Evolutionary conservation across 768 basidiomycete species (phyloP), one percentile per base, ranked within the genome.

Genomic region (Cyclocybe cylindracea): DNA sequence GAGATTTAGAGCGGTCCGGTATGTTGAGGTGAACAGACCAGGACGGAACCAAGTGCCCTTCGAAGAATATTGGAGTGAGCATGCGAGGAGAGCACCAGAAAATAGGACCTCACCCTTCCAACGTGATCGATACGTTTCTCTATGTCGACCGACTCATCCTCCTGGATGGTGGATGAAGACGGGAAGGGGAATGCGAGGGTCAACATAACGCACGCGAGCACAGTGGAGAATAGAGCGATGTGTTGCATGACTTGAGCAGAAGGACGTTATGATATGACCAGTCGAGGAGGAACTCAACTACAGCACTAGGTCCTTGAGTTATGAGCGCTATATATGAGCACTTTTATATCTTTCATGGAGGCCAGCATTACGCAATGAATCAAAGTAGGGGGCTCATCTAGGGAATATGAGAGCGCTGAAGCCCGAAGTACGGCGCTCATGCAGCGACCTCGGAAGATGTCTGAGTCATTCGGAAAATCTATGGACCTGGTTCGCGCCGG

Each of bases 1-100:
- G 24, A 24, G 24, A 24, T 24, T 24, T 24, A 24, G 24, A 24
- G 24, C 24, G 24, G 24, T 5, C 24, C 24, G 24, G 5, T 24
- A 24, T 24, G 24, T 24, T 24, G 24, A 24, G 24, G 11, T 49
- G 39, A 40, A 36, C 9, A 62, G 14, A 72, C 76, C 82, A 48
- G 76, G 78, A 53, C 82, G 54, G 64, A 80, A 90, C 79, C 79
- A 90, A 34, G 87, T 90, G 36, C 81, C 87, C 87, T 89, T 57
- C 2, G 50, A 33, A 38, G 39, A 59, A 51, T 44, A 39, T 44
- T 49, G 39, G 39, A 50, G 57, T 45, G 35, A 13, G 44, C 43
- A 39, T 14, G 35, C 24, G 5, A 24, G 5, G 41, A 43, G 41
- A 48, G 33, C 36, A 39, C 34, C 39, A 11, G 48, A 36, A 48